Conservation (phyloP, 139 green algal species). For the Picochlorum sp. region DNA sequence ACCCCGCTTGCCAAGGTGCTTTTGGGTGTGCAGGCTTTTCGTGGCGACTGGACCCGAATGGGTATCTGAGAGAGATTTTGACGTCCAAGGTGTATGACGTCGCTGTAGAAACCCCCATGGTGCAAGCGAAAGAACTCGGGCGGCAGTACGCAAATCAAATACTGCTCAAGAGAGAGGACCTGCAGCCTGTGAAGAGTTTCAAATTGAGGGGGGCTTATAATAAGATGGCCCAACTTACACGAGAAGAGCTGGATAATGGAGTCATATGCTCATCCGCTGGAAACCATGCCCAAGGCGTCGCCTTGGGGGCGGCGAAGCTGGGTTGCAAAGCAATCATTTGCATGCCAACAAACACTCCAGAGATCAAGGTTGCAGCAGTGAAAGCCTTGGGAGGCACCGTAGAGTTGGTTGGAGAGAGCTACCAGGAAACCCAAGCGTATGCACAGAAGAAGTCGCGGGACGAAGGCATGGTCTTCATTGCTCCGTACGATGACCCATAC, state of each 20-base stretch:
- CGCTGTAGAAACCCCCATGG: slow-evolving; percentile 72
- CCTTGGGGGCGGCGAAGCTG: slow-evolving; percentile 60
- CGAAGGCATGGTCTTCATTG: slow-evolving; percentile 73
- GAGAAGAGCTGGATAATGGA: slow-evolving; percentile 57
- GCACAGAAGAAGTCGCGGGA: slow-evolving; percentile 22
- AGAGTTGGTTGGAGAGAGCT: slow-evolving; percentile 86
- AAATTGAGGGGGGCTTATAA: slow-evolving; percentile 91
- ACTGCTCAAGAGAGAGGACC: slow-evolving; percentile 89
- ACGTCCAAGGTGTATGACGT: slow-evolving; percentile 94
- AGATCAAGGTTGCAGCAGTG: slow-evolving; percentile 77
- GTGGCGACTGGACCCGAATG: slow-evolving; percentile 56
- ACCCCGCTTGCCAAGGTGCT: slow-evolving; percentile 47
- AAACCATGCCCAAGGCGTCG: slow-evolving; percentile 94
- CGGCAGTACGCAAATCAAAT: slow-evolving; percentile 55
- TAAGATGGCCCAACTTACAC: slow-evolving; percentile 78
- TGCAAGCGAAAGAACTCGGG: slow-evolving; percentile 68
- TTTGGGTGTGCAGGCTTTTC: slow-evolving; percentile 45
- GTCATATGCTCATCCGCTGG: slow-evolving; percentile 89
- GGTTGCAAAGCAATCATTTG: slow-evolving; percentile 75
- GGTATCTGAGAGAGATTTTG: slow-evolving; percentile 86
- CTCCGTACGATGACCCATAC: slow-evolving; percentile 91
- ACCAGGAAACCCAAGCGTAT: slow-evolving; percentile 78
- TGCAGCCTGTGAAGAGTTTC: slow-evolving; percentile 91
- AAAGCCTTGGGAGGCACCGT: slow-evolving; percentile 75
- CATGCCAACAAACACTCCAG: slow-evolving; percentile 82